Percentiles rank a stretch among this genome's conserved stretches.
Evolutionary conservation across 1,284 basidiomycete species (phyloP).

Genomic region (Moniliophthora roreri): DNA sequence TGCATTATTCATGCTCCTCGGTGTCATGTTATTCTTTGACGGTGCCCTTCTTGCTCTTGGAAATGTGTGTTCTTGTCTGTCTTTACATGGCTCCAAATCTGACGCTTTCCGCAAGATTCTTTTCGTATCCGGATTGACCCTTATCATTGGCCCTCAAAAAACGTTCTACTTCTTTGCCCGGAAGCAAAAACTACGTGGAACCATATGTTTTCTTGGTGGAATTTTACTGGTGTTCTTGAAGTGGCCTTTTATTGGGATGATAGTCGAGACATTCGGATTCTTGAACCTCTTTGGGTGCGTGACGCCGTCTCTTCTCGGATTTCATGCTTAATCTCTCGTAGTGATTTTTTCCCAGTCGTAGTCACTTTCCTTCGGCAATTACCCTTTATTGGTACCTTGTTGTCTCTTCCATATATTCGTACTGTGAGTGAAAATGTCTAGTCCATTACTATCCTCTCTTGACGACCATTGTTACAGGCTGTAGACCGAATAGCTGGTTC

Average conservation of each 20-base stretch:
- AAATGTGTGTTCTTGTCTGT: constrained; percentile 62
- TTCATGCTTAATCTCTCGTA: constrained; percentile 34
- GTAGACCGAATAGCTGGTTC: constrained; percentile 77
- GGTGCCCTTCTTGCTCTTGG: constrained; percentile 95
- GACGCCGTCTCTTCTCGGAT: neutral
- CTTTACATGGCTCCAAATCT: neutral
- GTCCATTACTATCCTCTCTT: constrained; percentile 11
- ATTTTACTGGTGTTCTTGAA: constrained; percentile 87
- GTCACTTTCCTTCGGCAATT: constrained; percentile 94
- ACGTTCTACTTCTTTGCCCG: constrained; percentile 99
- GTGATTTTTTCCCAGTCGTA: constrained; percentile 99
- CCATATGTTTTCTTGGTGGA: constrained; percentile 87
- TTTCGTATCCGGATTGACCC: constrained; percentile 88
- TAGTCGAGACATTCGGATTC: constrained; percentile 95
- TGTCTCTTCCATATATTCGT: constrained; percentile 86
- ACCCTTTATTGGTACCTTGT: constrained; percentile 86
- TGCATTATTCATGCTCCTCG: constrained; percentile 93
- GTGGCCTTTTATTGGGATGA: constrained; percentile 92
- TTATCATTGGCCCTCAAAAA: constrained; percentile 95
- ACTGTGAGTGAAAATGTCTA: constrained; percentile 44
- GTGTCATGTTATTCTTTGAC: constrained; percentile 96
- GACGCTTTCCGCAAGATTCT: constrained; percentile 60
- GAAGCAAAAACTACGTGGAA: constrained; percentile 95
- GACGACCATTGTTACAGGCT: constrained; percentile 39
- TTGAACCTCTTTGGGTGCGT: constrained; percentile 96